Evolutionary conservation across 2,329 filamentous ascomycete species (phyloP).

Genomic region (Parastagonospora nodorum): DNA sequence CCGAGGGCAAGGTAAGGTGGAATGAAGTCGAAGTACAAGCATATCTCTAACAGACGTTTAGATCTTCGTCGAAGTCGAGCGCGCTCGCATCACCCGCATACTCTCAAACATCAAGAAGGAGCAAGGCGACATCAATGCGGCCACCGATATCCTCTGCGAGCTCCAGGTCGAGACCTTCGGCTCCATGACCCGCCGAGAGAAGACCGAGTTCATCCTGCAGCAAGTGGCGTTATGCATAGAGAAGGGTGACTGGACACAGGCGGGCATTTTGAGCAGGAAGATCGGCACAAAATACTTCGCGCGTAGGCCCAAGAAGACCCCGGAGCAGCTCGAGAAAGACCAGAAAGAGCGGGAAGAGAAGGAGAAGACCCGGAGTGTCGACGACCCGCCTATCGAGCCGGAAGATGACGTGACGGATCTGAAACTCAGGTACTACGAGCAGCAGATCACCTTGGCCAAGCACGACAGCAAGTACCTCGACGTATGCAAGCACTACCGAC

Average conservation of each 20-base stretch:
- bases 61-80: conserved; percentile 99
- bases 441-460: conserved; percentile 94
- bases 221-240: conserved; percentile 96
- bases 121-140: conserved; percentile 88
- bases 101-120: conserved; percentile 97
- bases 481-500: conserved; percentile 96
- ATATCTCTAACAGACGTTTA: conserved; percentile 40
- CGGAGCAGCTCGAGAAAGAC: conserved; percentile 89
- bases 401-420: conserved; percentile 93
- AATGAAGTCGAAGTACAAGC: background rate
- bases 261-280: conserved; percentile 90
- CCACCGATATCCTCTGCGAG: conserved; percentile 92
- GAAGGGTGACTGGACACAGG: conserved; percentile 94
- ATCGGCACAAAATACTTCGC: conserved; percentile 93
- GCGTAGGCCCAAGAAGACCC: conserved; percentile 86
- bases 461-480: conserved; percentile 98
- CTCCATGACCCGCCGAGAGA: conserved; percentile 95
- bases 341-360: conserved; percentile 84
- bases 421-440: conserved; percentile 95
- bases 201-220: conserved; percentile 97
- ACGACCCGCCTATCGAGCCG: conserved; percentile 74
- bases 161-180: conserved; percentile 98
- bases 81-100: conserved; percentile 91
- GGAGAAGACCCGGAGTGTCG: conserved; percentile 77
- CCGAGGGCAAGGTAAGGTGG: conserved; percentile 80